Evolutionary conservation across 225 moss, liverwort and hornwort species (phyloP), one percentile per base, ranked within the genome.

Genomic region (Neckera pumila): DNA sequence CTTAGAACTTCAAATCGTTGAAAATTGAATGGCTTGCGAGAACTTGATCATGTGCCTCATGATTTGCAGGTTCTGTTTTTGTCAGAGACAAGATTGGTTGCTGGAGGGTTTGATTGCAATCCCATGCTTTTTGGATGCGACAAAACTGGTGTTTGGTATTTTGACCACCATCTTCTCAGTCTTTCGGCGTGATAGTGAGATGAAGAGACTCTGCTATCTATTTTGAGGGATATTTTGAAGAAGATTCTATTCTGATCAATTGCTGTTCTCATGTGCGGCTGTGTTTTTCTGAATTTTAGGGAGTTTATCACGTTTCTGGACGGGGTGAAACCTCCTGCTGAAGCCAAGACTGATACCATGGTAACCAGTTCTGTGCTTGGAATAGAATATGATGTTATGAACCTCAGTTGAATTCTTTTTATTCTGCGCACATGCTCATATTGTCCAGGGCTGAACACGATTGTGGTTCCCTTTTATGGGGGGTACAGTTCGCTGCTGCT

Each of bases 91-190:
- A 93, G 89, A 92, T 91, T 99, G 75, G 97, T 97, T 72, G 97
- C 96, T 89, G 99, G 94, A 89, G 99, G 99, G 47, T 99, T 95
- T 86, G 96, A 99, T 91, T 96, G 99, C 92, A 99, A 99, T 88
- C 99, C 99, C 33, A 97, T 99, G 96, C 94, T 99, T 64, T 99
- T 99, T 90, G 96, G 94, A 91, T 84, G 91, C 62, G 95, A 98
- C 70, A 91, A 94, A 65, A 82, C 85, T 86, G 96, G 96, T 77
- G 82, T 93, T 81, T 99, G 99, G 99, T 98, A 93, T 75, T 78
- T 76, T 83, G 73, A 66, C 59, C 38, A 62, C 81, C 62, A 62
- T 61, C 40, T 82, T 79, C 76, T 92, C 76, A 64, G 83, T 83
- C 73, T 86, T 91, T 89, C 23, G 59, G 38, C 22, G 65, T 86